Conservation (phyloP, 306 rosid species). For the Gillenia trifoliata region DNA sequence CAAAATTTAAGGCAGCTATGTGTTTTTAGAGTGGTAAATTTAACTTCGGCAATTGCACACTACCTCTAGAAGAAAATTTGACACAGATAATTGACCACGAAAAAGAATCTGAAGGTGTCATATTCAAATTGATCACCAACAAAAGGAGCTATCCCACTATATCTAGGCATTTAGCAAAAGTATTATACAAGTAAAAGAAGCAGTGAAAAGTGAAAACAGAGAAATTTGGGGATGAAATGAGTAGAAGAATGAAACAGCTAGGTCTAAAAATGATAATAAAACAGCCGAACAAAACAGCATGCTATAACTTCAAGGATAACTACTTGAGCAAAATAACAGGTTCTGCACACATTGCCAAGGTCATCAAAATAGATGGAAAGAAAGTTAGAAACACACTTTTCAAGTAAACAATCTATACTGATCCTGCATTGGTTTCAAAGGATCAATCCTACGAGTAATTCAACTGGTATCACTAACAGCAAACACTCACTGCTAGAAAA, state of each 20-base stretch:
- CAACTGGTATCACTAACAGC: background rate
- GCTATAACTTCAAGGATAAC: background rate
- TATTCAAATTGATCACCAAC: no score
- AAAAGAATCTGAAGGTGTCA: no score
- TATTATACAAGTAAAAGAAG: background rate
- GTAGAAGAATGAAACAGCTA: background rate
- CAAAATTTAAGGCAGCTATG: no score
- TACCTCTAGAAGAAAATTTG: no score
- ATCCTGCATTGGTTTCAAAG: background rate
- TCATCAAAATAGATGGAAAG: background rate
- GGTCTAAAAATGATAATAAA: background rate
- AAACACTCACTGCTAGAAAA: background rate
- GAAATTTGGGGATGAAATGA: background rate
- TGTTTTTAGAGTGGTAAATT: no score
- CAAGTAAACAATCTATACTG: background rate
- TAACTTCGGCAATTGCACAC: no score
- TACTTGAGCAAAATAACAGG: background rate
- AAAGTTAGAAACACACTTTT: background rate
- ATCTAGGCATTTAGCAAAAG: background rate
- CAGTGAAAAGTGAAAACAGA: background rate
- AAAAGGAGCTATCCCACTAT: background rate
- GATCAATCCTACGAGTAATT: background rate
- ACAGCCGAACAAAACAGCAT: background rate
- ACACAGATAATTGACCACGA: no score
- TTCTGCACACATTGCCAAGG: background rate